Percentiles rank a stretch among this genome's conserved stretches.
phyloP scores from a whole-genome alignment of 1,139 yeast species.

The Protomyces gravidus region DNA sequence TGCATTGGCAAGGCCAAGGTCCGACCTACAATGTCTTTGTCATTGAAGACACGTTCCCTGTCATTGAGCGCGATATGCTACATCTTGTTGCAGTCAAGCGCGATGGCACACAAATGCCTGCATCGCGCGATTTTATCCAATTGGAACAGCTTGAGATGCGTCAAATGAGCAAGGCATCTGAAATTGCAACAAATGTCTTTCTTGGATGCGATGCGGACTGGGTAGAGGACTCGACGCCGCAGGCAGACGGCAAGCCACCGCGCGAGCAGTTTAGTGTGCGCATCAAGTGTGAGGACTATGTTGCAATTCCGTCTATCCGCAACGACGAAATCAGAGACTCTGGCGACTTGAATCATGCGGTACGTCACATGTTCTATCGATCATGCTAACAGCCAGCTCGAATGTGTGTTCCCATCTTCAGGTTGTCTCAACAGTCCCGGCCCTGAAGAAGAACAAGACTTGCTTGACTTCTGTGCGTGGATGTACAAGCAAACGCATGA shows the following conservation, averaged over 20 bases:
- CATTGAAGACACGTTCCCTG: slow-evolving; percentile 33
- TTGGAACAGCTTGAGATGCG: slow-evolving; percentile 78
- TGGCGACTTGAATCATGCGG: slow-evolving; percentile 6
- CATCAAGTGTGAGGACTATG: slow-evolving; percentile 26
- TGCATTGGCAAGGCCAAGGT: not conserved
- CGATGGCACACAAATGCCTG: slow-evolving; percentile 26
- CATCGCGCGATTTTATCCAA: slow-evolving; percentile 48
- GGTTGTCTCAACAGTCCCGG: not conserved
- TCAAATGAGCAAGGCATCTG: slow-evolving; percentile 75
- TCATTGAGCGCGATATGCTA: slow-evolving; percentile 31
- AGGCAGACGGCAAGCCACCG: slow-evolving; percentile 1
- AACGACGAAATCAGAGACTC: slow-evolving; percentile 6
- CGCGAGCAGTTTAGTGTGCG: slow-evolving; percentile 4
- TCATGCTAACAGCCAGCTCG: not conserved
- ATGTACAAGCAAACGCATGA: slow-evolving; percentile 9
- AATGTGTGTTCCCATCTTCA: slow-evolving; percentile 18
- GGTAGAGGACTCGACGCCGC: slow-evolving; percentile 32
- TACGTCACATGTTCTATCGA: slow-evolving; percentile 33
- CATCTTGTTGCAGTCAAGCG: slow-evolving; percentile 32
- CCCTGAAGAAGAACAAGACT: not conserved
- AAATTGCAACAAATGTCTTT: slow-evolving; percentile 52
- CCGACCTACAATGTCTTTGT: slow-evolving; percentile 33
- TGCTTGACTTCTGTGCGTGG: slow-evolving; percentile 18
- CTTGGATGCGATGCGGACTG: slow-evolving; percentile 68
- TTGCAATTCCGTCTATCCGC: slow-evolving; percentile 35